Percentiles rank a stretch among this genome's conserved stretches.
phyloP scores from a whole-genome alignment of 2,329 filamentous ascomycete species.

The Microdochium bolleyi region DNA sequence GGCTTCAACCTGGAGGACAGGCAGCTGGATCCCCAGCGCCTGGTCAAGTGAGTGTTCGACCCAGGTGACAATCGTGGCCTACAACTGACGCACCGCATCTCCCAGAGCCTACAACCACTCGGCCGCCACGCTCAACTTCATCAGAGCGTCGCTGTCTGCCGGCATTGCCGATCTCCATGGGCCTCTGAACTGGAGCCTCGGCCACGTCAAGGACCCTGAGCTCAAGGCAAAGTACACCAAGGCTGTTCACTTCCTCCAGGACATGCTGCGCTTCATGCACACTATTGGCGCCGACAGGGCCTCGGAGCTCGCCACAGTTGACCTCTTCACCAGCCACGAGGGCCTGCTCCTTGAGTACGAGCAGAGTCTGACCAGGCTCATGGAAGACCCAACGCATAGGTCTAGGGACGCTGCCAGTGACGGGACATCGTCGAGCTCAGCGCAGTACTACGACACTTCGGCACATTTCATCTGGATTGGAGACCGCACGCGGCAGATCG shows the following conservation, averaged over 20 bases:
- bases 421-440: conserved; percentile 20
- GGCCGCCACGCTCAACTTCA: conserved; percentile 88
- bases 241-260: conserved; percentile 80
- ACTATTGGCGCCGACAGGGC: conserved; percentile 86
- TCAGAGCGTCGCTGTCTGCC: conserved; percentile 73
- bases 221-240: conserved; percentile 80
- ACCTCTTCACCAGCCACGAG: conserved; percentile 93
- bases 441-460: conserved; percentile 85
- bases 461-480: conserved; percentile 98
- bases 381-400: conserved; percentile 53
- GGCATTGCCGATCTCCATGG: conserved; percentile 92
- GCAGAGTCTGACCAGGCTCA: conserved; percentile 70
- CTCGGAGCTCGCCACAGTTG: conserved; percentile 80
- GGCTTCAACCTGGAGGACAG: conserved; percentile 72
- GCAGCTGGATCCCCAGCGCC: conserved; percentile 70
- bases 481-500: conserved; percentile 87
- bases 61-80: not conserved
- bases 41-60: conserved; percentile 52
- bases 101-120: conserved; percentile 86
- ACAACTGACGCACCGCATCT: conserved; percentile 3
- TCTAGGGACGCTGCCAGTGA: conserved; percentile 10
- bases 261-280: conserved; percentile 88
- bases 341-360: conserved; percentile 93
- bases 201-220: conserved; percentile 76
- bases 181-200: conserved; percentile 89